A percentile compares a stretch with the other conserved stretches of the same genome.
Evolutionary conservation across 345 rosid genomes (phyloP).

Genomic region (Arabis hirsuta): DNA sequence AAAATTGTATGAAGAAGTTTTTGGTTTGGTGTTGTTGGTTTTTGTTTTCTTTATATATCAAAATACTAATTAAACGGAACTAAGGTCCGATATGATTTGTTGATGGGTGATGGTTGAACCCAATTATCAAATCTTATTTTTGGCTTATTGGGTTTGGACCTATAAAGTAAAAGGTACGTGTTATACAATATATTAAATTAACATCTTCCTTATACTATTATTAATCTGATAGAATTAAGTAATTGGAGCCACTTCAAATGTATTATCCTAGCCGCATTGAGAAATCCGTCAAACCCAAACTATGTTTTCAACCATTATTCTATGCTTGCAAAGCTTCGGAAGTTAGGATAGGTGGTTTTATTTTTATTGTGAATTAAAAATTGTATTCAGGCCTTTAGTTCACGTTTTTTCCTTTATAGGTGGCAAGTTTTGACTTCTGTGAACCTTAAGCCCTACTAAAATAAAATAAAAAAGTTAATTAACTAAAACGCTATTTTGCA

Average conservation of each 20-base stretch:
- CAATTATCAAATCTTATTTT: neutral
- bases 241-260: conserved; percentile 10
- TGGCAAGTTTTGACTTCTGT: conserved; percentile 30
- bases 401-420: conserved; percentile 3
- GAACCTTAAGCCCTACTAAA: neutral
- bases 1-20: no score
- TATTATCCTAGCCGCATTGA: conserved; percentile 17
- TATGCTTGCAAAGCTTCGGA: conserved; percentile 5
- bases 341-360: conserved; percentile 14
- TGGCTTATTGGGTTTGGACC: conserved; percentile 14
- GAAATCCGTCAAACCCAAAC: conserved; percentile 23
- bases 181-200: neutral
- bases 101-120: neutral
- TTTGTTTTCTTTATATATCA: no score
- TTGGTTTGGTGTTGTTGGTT: no score
- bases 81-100: neutral
- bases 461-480: neutral
- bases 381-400: neutral
- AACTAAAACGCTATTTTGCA: neutral
- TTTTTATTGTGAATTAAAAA: neutral
- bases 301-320: conserved; percentile 8
- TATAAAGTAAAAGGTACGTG: neutral
- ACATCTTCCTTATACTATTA: neutral
- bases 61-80: no score
- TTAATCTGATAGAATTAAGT: neutral